Evolutionary conservation across 768 basidiomycete genomes (phyloP).

Genomic region (Mycena amicta): DNA sequence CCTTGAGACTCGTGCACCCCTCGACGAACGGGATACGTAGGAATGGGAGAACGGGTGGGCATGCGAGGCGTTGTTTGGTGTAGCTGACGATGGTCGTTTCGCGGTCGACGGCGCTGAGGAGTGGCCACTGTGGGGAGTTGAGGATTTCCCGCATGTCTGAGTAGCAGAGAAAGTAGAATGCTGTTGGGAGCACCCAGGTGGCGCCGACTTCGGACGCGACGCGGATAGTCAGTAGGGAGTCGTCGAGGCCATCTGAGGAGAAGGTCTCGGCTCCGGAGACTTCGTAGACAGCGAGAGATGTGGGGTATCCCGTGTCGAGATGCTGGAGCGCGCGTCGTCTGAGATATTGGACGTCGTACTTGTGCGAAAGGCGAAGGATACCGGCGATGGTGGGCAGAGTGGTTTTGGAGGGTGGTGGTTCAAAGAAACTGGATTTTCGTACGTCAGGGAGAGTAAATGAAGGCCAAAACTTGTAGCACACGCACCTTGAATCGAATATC

Average conservation of each 20-base stretch:
- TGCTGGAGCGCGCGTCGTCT: conserved; percentile 11
- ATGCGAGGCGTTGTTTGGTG: conserved; percentile 19
- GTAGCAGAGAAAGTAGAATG: conserved; percentile 23
- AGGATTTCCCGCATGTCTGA: conserved; percentile 21
- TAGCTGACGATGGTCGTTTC: conserved; percentile 15
- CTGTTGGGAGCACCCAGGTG: conserved; percentile 18
- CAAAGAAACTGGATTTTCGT: conserved; percentile 11
- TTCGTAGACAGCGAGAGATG: conserved; percentile 14
- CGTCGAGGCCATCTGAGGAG: conserved; percentile 17
- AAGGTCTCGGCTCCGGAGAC: conserved; percentile 20
- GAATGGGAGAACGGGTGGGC: conserved; percentile 20
- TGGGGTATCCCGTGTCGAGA: conserved; percentile 13
- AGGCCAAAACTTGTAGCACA: background rate
- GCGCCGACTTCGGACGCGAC: conserved; percentile 17
- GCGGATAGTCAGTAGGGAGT: conserved; percentile 14
- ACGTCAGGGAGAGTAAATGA: background rate
- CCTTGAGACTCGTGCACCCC: conserved; percentile 12
- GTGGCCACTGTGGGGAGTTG: conserved; percentile 3
- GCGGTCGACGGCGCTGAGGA: conserved; percentile 1
- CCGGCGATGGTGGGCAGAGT: conserved; percentile 9
- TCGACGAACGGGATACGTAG: conserved; percentile 20
- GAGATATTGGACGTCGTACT: conserved; percentile 17
- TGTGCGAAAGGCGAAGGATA: conserved; percentile 17
- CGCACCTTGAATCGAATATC: conserved; percentile 17
- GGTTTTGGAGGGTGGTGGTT: conserved; percentile 11